Percentiles rank a stretch among this genome's conserved stretches.
phyloP scores from a whole-genome alignment of 2,329 filamentous ascomycete genomes.

The Septoria linicola region DNA sequence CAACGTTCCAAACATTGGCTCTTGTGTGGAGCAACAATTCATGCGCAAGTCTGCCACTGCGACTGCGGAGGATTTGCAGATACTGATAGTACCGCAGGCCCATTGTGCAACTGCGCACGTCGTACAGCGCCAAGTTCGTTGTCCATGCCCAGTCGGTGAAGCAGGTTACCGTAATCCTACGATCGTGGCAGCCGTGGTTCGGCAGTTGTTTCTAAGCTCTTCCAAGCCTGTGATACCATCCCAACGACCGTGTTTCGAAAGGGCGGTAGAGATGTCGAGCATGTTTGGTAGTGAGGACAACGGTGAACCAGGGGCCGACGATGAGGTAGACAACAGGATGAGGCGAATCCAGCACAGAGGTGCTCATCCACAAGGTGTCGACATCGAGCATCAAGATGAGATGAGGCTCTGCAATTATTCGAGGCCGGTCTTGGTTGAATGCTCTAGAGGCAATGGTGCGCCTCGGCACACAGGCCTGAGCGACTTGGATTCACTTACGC shows the following conservation, averaged over 20 bases:
- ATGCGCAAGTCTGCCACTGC: too few species aligned
- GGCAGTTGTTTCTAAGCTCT: background rate
- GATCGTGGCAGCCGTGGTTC: background rate
- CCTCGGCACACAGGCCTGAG: background rate
- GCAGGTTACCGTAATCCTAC: background rate
- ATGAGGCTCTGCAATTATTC: slow-evolving; percentile 8
- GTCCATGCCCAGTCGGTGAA: too few species aligned
- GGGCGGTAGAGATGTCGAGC: background rate
- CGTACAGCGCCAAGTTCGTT: too few species aligned
- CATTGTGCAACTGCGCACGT: too few species aligned
- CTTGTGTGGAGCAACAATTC: too few species aligned
- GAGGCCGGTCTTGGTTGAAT: slow-evolving; percentile 1
- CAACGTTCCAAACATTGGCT: too few species aligned
- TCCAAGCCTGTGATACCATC: background rate
- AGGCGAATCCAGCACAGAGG: background rate
- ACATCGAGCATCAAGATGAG: background rate
- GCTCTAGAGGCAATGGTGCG: slow-evolving; percentile 2
- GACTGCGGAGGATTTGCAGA: too few species aligned
- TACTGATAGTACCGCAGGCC: too few species aligned
- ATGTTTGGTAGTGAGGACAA: background rate
- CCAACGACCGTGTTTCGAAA: background rate
- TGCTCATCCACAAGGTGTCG: background rate
- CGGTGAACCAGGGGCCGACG: background rate
- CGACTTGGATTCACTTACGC: background rate
- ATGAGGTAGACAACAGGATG: background rate